phyloP scores from a whole-genome alignment of 2,329 filamentous ascomycete genomes.

The Trichophyton benhamiae region DNA sequence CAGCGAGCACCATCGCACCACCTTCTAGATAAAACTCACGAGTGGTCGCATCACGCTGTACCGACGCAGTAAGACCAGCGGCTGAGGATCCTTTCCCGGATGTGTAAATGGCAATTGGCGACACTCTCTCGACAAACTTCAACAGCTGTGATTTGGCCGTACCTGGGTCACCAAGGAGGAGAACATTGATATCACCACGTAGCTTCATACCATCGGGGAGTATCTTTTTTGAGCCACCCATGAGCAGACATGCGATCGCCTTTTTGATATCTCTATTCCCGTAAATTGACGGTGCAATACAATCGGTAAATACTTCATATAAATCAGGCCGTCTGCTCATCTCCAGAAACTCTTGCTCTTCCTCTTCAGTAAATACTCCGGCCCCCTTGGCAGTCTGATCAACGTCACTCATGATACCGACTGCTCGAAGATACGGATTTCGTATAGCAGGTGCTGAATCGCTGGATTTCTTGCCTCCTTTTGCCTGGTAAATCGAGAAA shows the following conservation, averaged over 20 bases:
- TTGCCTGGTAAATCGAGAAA: slow-evolving; percentile 94
- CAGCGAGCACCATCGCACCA: slow-evolving; percentile 94
- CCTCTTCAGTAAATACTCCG: slow-evolving; percentile 78
- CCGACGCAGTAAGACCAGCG: slow-evolving; percentile 91
- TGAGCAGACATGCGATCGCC: slow-evolving; percentile 80
- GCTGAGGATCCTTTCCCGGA: slow-evolving; percentile 97
- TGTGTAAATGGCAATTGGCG: slow-evolving; percentile 95
- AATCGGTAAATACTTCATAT: slow-evolving; percentile 81
- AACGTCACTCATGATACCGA: slow-evolving; percentile 81
- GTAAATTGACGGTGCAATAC: slow-evolving; percentile 95
- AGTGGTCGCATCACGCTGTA: slow-evolving; percentile 82
- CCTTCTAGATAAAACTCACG: slow-evolving; percentile 97
- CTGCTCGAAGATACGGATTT: slow-evolving; percentile 84
- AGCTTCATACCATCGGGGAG: slow-evolving; percentile 95
- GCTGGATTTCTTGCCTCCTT: slow-evolving; percentile 64
- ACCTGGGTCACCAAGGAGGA: slow-evolving; percentile 91
- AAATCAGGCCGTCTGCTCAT: slow-evolving; percentile 82
- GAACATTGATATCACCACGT: slow-evolving; percentile 93
- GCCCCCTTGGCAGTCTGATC: slow-evolving; percentile 81
- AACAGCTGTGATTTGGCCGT: slow-evolving; percentile 95
- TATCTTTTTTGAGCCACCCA: slow-evolving; percentile 96
- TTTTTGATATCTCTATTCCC: slow-evolving; percentile 96
- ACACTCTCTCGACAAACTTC: slow-evolving; percentile 94
- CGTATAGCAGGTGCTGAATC: slow-evolving; percentile 83
- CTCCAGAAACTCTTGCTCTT: slow-evolving; percentile 91